These are phyloP conservation scores for Pseudogymnoascus destructans DNA, from an alignment of 2,329 filamentous ascomycete genomes.

Conservation along the genomic window DNA sequence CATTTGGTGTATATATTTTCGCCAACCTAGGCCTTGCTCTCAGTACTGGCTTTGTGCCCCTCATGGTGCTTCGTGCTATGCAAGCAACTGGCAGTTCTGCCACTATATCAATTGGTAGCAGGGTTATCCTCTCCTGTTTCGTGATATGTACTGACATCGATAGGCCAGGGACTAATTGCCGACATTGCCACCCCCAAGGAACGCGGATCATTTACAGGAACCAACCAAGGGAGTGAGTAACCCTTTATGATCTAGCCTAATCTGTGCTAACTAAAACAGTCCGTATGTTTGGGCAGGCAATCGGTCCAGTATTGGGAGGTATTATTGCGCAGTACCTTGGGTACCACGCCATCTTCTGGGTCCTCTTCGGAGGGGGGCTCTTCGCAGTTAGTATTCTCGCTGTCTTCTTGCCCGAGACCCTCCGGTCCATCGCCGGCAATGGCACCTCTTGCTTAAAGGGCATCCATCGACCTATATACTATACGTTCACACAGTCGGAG, in stretches of 20 bases:
- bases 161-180: slow-evolving; percentile 30
- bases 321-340: slow-evolving; percentile 26
- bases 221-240: slow-evolving; percentile 28
- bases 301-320: slow-evolving; percentile 34
- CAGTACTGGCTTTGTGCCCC: slow-evolving; percentile 30
- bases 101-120: slow-evolving; percentile 33
- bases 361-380: slow-evolving; percentile 28
- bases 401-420: slow-evolving; percentile 31
- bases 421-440: slow-evolving; percentile 29
- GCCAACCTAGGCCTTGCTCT: slow-evolving; percentile 35
- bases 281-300: slow-evolving; percentile 32
- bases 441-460: slow-evolving; percentile 29
- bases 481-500: slow-evolving; percentile 17
- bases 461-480: slow-evolving; percentile 30
- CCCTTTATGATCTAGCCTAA: background rate
- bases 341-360: slow-evolving; percentile 30
- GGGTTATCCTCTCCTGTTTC: background rate
- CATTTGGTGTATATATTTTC: slow-evolving; percentile 34
- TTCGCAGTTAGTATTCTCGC: slow-evolving; percentile 24
- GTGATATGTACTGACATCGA: background rate
- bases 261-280: slow-evolving; percentile 20
- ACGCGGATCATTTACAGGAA: slow-evolving; percentile 29
- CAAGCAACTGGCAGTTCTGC: slow-evolving; percentile 37
- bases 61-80: slow-evolving; percentile 34
- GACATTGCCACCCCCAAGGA: slow-evolving; percentile 29